Conservation (phyloP, 306 rosid genomes). For the Cyamopsis tetragonoloba region DNA sequence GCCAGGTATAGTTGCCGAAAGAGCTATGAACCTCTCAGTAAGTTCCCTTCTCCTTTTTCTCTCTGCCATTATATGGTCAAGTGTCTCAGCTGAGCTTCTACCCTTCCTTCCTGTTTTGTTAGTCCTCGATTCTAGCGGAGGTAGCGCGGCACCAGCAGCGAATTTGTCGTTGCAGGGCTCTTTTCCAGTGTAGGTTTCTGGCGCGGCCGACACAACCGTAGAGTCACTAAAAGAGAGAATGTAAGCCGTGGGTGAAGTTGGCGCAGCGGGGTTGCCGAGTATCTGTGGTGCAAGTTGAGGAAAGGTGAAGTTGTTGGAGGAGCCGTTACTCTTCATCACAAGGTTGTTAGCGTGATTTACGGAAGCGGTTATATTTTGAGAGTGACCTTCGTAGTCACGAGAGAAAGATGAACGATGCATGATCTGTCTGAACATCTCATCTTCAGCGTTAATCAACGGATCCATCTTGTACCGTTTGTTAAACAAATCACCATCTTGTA, state of each 20-base stretch:
- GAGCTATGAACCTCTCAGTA: conserved; percentile 30
- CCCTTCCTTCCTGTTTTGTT: background rate
- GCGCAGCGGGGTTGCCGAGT: background rate
- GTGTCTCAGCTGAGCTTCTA: conserved; percentile 23
- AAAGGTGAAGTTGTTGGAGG: background rate
- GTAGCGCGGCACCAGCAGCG: no score
- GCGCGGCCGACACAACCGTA: background rate
- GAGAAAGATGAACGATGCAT: conserved; percentile 23
- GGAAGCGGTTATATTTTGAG: no score
- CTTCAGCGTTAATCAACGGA: conserved; percentile 7
- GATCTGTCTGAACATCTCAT: conserved; percentile 14
- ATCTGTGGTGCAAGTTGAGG: conserved; percentile 2
- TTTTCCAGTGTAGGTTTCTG: background rate
- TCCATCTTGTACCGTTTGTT: conserved; percentile 1
- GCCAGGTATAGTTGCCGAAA: conserved; percentile 35
- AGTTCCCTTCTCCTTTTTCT: conserved; percentile 32
- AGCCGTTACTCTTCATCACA: background rate
- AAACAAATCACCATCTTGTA: conserved; percentile 17
- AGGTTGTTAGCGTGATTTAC: no score
- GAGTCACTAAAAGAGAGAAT: conserved; percentile 27
- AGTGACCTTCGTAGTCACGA: conserved; percentile 12
- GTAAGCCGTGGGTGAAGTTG: background rate
- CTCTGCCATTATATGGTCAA: conserved; percentile 29
- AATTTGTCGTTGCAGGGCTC: background rate
- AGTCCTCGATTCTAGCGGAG: conserved; percentile 13